Conservation (phyloP, 139 green algal genomes). For the Chlorella vulgaris region DNA sequence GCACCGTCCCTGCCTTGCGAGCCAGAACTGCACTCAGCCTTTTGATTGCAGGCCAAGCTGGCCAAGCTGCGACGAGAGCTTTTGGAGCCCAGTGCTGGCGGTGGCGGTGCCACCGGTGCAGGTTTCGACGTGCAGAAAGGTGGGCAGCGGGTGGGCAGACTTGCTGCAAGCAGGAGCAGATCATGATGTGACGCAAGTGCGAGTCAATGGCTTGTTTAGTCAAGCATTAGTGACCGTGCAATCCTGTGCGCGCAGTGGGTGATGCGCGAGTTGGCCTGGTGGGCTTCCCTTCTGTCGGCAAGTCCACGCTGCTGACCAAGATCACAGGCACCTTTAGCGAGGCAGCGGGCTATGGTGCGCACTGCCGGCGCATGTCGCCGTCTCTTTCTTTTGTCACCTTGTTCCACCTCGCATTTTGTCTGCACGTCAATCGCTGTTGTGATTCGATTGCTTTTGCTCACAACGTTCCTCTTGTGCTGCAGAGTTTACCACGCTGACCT, state of each 20-base stretch:
- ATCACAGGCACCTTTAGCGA: constrained; percentile 98
- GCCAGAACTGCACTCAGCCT: no score
- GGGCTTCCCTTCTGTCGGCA: constrained; percentile 98
- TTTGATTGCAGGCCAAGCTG: constrained; percentile 98
- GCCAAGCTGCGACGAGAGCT: constrained; percentile 96
- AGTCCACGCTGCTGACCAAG: constrained; percentile 98
- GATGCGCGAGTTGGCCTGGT: constrained; percentile 94
- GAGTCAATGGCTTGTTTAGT: no score
- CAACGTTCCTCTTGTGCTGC: not conserved
- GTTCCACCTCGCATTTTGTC: no score
- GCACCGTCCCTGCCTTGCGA: no score
- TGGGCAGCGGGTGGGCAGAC: not conserved
- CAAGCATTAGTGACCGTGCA: no score
- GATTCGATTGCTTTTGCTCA: no score
- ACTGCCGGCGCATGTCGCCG: not conserved
- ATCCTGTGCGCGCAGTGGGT: constrained; percentile 69
- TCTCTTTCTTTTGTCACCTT: not conserved
- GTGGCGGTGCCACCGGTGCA: constrained; percentile 82
- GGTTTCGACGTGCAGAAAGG: constrained; percentile 98
- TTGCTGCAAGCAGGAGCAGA: no score
- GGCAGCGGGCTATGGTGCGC: constrained; percentile 76
- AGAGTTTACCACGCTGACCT: constrained; percentile 99
- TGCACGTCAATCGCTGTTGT: no score
- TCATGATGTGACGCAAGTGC: no score
- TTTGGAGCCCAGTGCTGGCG: constrained; percentile 78